Conservation (phyloP, 2,329 filamentous ascomycete genomes). For the Triangularia verruculosa region DNA sequence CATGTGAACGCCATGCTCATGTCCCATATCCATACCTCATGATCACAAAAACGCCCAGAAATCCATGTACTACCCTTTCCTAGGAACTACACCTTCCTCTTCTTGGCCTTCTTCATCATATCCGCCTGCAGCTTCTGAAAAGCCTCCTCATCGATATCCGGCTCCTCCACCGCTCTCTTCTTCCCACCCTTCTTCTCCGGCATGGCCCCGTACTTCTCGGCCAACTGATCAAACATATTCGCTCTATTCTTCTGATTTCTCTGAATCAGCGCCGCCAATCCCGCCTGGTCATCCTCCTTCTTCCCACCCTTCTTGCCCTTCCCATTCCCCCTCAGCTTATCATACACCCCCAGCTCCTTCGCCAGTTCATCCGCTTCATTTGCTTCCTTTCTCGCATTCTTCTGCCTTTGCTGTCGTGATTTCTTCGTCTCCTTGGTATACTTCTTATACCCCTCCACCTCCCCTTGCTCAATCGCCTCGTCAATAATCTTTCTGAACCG, state of each 20-base stretch:
- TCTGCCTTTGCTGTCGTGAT: slow-evolving; percentile 56
- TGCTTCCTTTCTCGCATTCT: slow-evolving; percentile 63
- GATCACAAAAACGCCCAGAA: background rate
- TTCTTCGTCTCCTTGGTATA: slow-evolving; percentile 74
- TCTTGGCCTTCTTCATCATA: slow-evolving; percentile 37
- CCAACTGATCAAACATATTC: slow-evolving; percentile 68
- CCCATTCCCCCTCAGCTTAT: slow-evolving; percentile 60
- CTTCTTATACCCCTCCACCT: slow-evolving; percentile 62
- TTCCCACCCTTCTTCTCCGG: slow-evolving; percentile 44
- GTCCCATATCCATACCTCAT: background rate
- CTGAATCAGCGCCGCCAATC: slow-evolving; percentile 71
- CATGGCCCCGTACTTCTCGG: slow-evolving; percentile 65
- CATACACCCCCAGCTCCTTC: slow-evolving; percentile 70
- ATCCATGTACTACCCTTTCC: background rate
- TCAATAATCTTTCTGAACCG: slow-evolving; percentile 80
- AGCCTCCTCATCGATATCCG: slow-evolving; percentile 57
- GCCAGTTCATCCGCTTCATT: slow-evolving; percentile 72
- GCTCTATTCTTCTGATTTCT: slow-evolving; percentile 64
- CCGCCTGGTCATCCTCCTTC: slow-evolving; percentile 45
- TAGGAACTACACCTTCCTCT: slow-evolving; percentile 11
- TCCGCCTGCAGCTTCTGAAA: slow-evolving; percentile 56
- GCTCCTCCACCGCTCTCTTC: slow-evolving; percentile 49
- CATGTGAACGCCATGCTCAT: background rate
- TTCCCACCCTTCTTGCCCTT: slow-evolving; percentile 36
- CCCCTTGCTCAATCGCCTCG: slow-evolving; percentile 67